Percentiles rank a stretch among this genome's conserved stretches.
These are phyloP conservation scores for Polysphondylium violaceum DNA, from an alignment of 78 protist species.

Conservation along the genomic window DNA sequence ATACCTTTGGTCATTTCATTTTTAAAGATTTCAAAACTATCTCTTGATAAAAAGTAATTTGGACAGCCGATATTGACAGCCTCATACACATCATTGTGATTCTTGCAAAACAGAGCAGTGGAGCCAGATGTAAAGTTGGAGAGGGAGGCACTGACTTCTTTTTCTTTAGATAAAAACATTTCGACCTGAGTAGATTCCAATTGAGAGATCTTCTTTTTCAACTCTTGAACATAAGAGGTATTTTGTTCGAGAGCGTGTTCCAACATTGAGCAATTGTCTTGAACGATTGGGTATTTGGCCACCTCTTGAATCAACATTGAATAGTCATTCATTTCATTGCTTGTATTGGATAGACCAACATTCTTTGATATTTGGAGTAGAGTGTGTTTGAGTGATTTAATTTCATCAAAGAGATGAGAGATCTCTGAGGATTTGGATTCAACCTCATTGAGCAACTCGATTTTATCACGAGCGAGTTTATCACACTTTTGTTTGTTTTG, in stretches of 20 bases:
- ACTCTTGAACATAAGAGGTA: neutral
- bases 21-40: neutral
- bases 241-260: neutral
- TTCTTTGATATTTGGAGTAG: no score
- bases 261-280: no score
- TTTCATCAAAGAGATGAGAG: no score
- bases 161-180: neutral
- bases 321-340: neutral
- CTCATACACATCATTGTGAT: constrained; percentile 18
- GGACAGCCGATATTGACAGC: constrained; percentile 45
- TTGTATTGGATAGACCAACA: no score
- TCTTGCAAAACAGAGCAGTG: neutral
- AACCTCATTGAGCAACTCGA: no score
- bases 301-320: neutral
- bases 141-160: constrained; percentile 8
- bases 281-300: no score
- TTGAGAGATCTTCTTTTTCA: neutral
- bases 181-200: neutral
- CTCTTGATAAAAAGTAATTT: constrained; percentile 42
- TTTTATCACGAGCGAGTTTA: no score
- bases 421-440: no score
- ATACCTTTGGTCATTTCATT: neutral
- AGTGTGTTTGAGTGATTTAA: no score
- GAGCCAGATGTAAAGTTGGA: constrained; percentile 22
- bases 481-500: neutral